Conservation (phyloP, 116 monocot species). For the Dioscorea cayenensis region DNA sequence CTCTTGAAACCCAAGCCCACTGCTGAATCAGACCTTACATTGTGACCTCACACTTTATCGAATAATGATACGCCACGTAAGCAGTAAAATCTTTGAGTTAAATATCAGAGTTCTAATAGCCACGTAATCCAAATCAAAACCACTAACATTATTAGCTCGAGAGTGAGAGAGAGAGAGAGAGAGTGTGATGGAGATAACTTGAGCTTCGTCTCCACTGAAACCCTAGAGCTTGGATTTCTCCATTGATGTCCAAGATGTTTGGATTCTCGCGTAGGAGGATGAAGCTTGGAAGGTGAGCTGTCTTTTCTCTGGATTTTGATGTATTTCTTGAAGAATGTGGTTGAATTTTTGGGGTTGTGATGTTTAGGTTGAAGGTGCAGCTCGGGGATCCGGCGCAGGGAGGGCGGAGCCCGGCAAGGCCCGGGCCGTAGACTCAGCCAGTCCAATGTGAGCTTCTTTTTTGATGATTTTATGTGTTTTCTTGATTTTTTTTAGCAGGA, state of each 20-base stretch:
- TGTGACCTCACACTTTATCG: background rate
- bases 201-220: background rate
- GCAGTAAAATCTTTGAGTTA: too few species aligned
- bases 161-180: background rate
- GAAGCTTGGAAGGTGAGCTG: constrained; percentile 67
- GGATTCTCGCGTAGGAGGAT: constrained; percentile 72
- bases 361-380: constrained; percentile 60
- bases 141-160: background rate
- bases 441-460: constrained; percentile 34
- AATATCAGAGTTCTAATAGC: background rate
- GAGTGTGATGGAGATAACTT: background rate
- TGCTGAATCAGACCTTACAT: too few species aligned
- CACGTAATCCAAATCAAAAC: background rate
- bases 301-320: background rate
- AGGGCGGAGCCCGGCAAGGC: constrained; percentile 49
- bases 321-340: background rate
- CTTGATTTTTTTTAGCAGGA: background rate
- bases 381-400: constrained; percentile 60
- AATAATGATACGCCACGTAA: background rate
- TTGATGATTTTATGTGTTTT: background rate
- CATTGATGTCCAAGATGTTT: constrained; percentile 47
- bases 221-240: background rate
- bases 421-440: constrained; percentile 40
- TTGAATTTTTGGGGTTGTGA: background rate
- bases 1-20: background rate